These are phyloP conservation scores for Cyanodermella asteris DNA, from an alignment of 2,329 filamentous ascomycete species.

Conservation along the genomic window DNA sequence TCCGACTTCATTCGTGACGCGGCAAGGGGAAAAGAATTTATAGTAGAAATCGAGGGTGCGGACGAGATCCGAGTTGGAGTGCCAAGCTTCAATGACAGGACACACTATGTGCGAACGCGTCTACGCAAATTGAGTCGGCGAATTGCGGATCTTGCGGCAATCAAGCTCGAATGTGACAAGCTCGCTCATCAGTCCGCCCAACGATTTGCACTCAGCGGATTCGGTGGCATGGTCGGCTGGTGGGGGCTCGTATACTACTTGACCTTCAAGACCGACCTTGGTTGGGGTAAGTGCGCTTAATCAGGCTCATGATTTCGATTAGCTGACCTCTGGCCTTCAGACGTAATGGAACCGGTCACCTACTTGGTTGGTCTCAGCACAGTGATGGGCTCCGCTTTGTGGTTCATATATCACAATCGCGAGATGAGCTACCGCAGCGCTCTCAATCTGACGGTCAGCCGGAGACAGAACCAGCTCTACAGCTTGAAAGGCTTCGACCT, in stretches of 20 bases:
- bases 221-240: conserved; percentile 51
- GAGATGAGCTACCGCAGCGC: conserved; percentile 74
- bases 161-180: conserved; percentile 65
- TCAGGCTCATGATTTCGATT: conserved; percentile 56
- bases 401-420: conserved; percentile 82
- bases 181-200: conserved; percentile 60
- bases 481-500: conserved; percentile 53
- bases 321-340: conserved; percentile 3
- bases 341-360: too few species aligned
- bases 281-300: conserved; percentile 83
- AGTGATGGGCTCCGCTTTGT: conserved; percentile 75
- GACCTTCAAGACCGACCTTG: conserved; percentile 49
- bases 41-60: conserved; percentile 57
- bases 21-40: conserved; percentile 63
- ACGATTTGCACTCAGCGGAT: conserved; percentile 57
- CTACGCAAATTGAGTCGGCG: conserved; percentile 48
- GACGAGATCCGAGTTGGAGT: conserved; percentile 56
- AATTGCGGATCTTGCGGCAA: conserved; percentile 44
- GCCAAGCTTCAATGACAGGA: conserved; percentile 75
- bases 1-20: conserved; percentile 89
- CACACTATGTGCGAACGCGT: conserved; percentile 61
- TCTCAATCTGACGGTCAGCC: conserved; percentile 66
- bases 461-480: conserved; percentile 58
- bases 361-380: conserved; percentile 73
- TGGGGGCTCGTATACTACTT: conserved; percentile 58